phyloP scores from a whole-genome alignment of 495 filamentous ascomycete genomes.

The Daldinia decipiens region DNA sequence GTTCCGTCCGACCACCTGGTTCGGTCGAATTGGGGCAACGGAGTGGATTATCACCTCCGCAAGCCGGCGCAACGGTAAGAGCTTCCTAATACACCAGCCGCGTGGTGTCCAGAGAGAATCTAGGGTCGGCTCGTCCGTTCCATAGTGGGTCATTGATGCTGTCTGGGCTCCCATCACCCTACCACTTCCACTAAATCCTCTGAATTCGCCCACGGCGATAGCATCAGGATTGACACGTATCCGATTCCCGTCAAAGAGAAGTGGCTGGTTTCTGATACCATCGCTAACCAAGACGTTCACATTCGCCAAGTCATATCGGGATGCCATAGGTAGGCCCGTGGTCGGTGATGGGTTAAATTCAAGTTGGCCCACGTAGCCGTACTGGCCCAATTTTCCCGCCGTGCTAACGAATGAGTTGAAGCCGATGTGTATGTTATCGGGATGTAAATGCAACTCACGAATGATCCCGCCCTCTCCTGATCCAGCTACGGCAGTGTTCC shows the following conservation, averaged over 20 bases:
- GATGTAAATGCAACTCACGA: not conserved
- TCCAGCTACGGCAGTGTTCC: not conserved
- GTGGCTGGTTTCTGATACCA: not conserved
- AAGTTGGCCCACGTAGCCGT: not conserved
- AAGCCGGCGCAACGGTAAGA: constrained; percentile 12
- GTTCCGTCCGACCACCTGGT: not conserved
- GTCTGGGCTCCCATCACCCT: constrained; percentile 40
- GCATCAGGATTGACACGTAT: constrained; percentile 6
- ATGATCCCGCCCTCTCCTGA: not conserved
- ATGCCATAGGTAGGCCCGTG: not conserved
- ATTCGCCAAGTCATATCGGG: not conserved
- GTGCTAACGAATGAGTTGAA: not conserved
- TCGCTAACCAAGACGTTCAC: constrained; percentile 1
- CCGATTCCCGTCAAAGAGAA: not conserved
- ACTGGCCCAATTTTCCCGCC: not conserved
- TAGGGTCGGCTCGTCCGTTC: constrained; percentile 45
- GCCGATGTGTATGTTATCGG: not conserved
- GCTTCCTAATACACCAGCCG: constrained; percentile 40
- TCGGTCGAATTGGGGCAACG: not conserved
- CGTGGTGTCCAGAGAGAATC: constrained; percentile 41
- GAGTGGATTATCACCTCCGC: not conserved
- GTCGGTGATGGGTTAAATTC: constrained; percentile 2
- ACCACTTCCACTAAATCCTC: constrained; percentile 48
- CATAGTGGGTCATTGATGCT: constrained; percentile 46
- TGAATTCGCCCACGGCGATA: constrained; percentile 45